Evolutionary conservation across 805 yeast species (phyloP).

Genomic region (Sugiyamaella americana): DNA sequence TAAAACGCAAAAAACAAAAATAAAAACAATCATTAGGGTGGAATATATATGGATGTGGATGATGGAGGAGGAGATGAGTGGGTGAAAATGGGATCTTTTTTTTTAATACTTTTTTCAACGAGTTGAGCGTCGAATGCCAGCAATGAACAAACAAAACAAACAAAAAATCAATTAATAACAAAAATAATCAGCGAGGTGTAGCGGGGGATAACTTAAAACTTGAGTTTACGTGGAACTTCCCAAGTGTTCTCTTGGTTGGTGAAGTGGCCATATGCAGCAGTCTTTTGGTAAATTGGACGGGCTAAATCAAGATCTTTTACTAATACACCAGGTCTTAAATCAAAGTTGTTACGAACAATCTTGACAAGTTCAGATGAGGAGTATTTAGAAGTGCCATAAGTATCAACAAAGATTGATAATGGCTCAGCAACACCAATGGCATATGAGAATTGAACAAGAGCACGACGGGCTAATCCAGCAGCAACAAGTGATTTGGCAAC

Average conservation of each 20-base stretch:
- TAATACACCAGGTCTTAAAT: conserved; percentile 98
- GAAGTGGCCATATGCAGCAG: conserved; percentile 99
- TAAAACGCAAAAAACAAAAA: neutral
- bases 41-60: too few relatives aligned
- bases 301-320: conserved; percentile 96
- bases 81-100: neutral
- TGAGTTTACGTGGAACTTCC: conserved; percentile 79
- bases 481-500: conserved; percentile 96
- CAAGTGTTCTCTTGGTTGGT: conserved; percentile 98
- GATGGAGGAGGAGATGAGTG: neutral
- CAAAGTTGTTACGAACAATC: conserved; percentile 90
- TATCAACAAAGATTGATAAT: conserved; percentile 92
- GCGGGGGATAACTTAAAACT: conserved; percentile 27
- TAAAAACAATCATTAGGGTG: neutral
- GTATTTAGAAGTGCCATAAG: conserved; percentile 95
- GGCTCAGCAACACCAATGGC: conserved; percentile 99
- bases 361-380: conserved; percentile 84
- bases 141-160: conserved; percentile 4
- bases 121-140: conserved; percentile 23
- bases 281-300: conserved; percentile 97
- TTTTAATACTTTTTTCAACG: conserved; percentile 16
- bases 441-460: conserved; percentile 95
- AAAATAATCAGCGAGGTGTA: neutral
- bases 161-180: neutral
- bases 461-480: conserved; percentile 95